Base-by-base conservation (phyloP, 1,284 basidiomycete species). In the Lignosus rhinocerotis region DNA sequence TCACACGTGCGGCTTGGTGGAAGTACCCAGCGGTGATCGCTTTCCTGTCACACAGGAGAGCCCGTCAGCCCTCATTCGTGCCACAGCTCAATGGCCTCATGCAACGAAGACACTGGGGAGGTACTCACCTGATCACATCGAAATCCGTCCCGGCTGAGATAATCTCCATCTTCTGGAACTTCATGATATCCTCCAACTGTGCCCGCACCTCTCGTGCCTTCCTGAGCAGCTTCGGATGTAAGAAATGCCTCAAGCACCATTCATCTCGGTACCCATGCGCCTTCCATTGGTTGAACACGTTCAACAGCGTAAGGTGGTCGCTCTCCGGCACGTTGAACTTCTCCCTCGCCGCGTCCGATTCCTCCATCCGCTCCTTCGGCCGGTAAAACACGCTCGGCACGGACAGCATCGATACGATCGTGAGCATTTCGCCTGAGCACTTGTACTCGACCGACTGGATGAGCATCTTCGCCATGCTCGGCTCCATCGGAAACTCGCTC, bases 281-380 rank as follows among this genome's bases (percentile, higher is more conserved):
- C 77, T 96, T 96, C 97, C 97, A 99, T 72, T 98, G 96, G 55
- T 92, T 93, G 78, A 96, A 99, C 8, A 98, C 96, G 71, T 99
- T 97, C 63, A 99, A 75, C 31, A 99, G 76, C 9, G 96, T 99
- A 58, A 99, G 74, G 75, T 99, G 97, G 69, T 99, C 97, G 70
- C 93, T 95, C 75, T 99, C 97, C 0, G 96, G 94, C 1, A 99
- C 97, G 64, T 96, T 96, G 75, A 99, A 99, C 79, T 98, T 98
- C 74, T 99, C 96, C 62, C 96, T 80, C 6, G 95, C 94, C 1
- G 95, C 94, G 75, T 99, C 97, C 36, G 92, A 90, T 76, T 98
- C 96, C 72, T 98, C 94, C 83, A 95, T 89, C 58, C 95, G 79
- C 73, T 98, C 94, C 71, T 96, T 95, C 4, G 96, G 96, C 51